Conservation (phyloP, 192 early-diverging fungal species). For the Linnemannia schmuckeri region DNA sequence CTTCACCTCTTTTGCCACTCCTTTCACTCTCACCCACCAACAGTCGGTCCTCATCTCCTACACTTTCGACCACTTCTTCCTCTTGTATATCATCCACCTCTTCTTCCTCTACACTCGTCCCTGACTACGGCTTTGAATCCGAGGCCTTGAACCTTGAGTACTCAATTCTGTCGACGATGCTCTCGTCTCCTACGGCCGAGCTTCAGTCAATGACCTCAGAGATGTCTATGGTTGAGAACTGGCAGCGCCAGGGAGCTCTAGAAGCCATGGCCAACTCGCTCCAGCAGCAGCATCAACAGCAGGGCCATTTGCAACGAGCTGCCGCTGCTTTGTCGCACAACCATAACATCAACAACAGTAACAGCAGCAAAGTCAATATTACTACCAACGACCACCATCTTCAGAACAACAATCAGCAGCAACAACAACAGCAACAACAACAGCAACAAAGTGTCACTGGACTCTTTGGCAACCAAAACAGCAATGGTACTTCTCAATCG, state of each 20-base stretch:
- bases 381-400: background rate
- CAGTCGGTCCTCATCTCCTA: background rate
- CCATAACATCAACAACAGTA: slow-evolving; percentile 21
- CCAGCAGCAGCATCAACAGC: slow-evolving; percentile 41
- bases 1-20: slow-evolving; percentile 8
- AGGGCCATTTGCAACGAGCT: slow-evolving; percentile 19
- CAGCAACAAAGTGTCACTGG: background rate
- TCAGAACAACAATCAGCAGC: slow-evolving; percentile 4
- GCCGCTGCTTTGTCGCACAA: background rate
- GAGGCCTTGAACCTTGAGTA: slow-evolving; percentile 91
- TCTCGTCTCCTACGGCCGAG: slow-evolving; percentile 60
- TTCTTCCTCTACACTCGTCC: slow-evolving; percentile 11
- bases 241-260: slow-evolving; percentile 51
- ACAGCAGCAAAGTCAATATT: background rate
- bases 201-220: slow-evolving; percentile 56
- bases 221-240: slow-evolving; percentile 52
- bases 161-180: slow-evolving; percentile 91
- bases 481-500: slow-evolving; percentile 8
- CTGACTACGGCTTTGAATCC: slow-evolving; percentile 82
- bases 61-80: background rate
- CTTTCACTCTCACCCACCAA: background rate
- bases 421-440: background rate
- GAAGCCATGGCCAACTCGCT: slow-evolving; percentile 57
- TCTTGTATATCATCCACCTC: slow-evolving; percentile 10
- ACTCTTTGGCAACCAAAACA: slow-evolving; percentile 14